A percentile compares a stretch with the other conserved stretches of the same genome.
These are phyloP conservation scores for Cupressus sempervirens DNA, from an alignment of 75 land plant species.

Conservation along the genomic window DNA sequence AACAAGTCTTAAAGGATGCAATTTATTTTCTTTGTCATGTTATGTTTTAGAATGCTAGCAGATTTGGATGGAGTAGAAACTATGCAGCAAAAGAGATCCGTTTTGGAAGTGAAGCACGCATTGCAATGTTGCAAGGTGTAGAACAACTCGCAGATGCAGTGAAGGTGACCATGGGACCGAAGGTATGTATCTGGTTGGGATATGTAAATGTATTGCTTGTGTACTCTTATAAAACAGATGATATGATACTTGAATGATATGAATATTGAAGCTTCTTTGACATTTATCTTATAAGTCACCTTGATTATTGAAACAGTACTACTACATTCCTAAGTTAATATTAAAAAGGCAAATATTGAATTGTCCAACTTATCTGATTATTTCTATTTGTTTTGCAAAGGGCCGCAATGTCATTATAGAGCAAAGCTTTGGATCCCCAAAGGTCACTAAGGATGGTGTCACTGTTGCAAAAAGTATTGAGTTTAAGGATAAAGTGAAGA, in stretches of 20 bases:
- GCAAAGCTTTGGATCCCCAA: constrained; percentile 64
- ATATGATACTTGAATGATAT: neutral
- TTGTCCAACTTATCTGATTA: neutral
- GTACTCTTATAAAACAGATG: neutral
- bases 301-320: neutral
- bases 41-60: constrained; percentile 5
- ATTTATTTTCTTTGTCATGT: neutral
- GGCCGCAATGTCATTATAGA: constrained; percentile 77
- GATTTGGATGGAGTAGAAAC: constrained; percentile 41
- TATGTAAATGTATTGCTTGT: neutral
- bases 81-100: constrained; percentile 86
- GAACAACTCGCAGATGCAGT: constrained; percentile 96
- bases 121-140: constrained; percentile 82
- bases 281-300: no score
- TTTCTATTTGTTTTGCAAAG: constrained; percentile 14
- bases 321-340: neutral
- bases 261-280: neutral
- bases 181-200: constrained; percentile 33
- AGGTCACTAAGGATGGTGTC: constrained; percentile 84
- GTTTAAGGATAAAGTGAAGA: constrained; percentile 60
- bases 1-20: neutral
- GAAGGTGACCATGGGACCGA: constrained; percentile 94
- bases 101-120: constrained; percentile 87
- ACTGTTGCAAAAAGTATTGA: constrained; percentile 77
- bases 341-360: neutral